These are phyloP conservation scores for Peterozyma xylosa DNA, from an alignment of 805 yeast genomes.

Conservation along the genomic window DNA sequence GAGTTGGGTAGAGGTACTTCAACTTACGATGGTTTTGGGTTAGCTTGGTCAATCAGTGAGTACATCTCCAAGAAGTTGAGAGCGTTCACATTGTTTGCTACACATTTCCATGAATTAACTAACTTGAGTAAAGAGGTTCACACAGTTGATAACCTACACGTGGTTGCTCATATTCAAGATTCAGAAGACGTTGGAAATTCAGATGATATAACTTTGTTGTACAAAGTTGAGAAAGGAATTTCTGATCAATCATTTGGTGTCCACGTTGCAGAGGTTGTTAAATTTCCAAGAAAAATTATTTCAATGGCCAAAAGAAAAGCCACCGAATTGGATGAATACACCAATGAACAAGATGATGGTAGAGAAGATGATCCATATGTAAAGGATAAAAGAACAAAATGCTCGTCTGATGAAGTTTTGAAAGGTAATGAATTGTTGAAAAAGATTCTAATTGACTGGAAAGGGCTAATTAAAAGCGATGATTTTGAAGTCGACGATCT, in stretches of 20 bases:
- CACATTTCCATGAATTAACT: slow-evolving; percentile 96
- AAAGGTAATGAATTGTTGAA: slow-evolving; percentile 49
- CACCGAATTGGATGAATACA: slow-evolving; percentile 56
- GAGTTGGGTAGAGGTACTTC: slow-evolving; percentile 94
- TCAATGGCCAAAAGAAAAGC: slow-evolving; percentile 96
- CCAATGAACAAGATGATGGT: slow-evolving; percentile 13
- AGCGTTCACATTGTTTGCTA: slow-evolving; percentile 87
- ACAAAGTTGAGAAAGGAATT: slow-evolving; percentile 94
- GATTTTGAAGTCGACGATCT: slow-evolving; percentile 14
- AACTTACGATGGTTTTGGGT: slow-evolving; percentile 95
- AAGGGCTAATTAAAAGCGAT: slow-evolving; percentile 26
- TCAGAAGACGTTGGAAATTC: slow-evolving; percentile 20
- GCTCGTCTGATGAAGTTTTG: slow-evolving; percentile 42
- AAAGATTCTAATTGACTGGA: slow-evolving; percentile 48
- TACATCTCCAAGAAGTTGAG: slow-evolving; percentile 62
- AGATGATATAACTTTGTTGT: slow-evolving; percentile 77
- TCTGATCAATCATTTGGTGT: slow-evolving; percentile 96
- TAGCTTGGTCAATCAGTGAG: slow-evolving; percentile 95
- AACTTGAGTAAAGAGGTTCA: slow-evolving; percentile 56
- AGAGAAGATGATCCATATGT: slow-evolving; percentile 25
- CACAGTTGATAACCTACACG: slow-evolving; percentile 79
- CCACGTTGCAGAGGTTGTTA: slow-evolving; percentile 93
- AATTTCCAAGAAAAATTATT: slow-evolving; percentile 84
- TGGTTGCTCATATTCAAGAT: slow-evolving; percentile 80
- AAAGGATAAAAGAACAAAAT: slow-evolving; percentile 41